Base-by-base conservation (phyloP, 129 eudicot species). In the Tanacetum coccineum region DNA sequence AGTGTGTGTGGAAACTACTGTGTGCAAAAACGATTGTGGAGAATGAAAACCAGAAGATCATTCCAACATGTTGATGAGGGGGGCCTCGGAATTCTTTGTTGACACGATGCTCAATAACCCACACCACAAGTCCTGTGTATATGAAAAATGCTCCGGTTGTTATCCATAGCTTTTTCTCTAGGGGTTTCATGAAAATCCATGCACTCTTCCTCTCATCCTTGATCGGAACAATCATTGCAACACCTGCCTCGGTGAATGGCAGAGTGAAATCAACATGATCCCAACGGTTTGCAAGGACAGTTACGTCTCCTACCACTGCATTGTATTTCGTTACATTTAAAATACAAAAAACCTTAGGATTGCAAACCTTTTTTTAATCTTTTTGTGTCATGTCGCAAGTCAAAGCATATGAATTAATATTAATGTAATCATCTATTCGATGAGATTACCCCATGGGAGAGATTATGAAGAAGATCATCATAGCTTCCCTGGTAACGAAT, bases 71-170 rank as follows among this genome's bases (percentile, higher is more conserved):
- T 47, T 47, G 14, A 12, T 9, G 52, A 47, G 52, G 3, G 4
- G 52, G 52, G 15, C 15, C 52, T 47, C 52, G 15, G 14, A 47
- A 47, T 47, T 47, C 52, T 47, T 47, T 9, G 15, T 47, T 47
- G 12, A 47, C 52, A 9, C 52, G 52, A 47, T 9, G 52, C 52
- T 58, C 63, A 7, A 58, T 17, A 58, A 58, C 9, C 63, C 44
- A 58, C 26, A 58, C 3, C 40, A 58, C 44, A 22, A 58, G 3
- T 25, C 63, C 44, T 13, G 63, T 58, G 63, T 58, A 58, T 58
- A 58, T 3, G 63, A 58, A 58, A 58, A 26, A 58, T 17, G n/a
- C 9, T 58, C 63, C 44, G 17, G 12, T 56, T 58, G 63, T 58
- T 58, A 58, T 58, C 63, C 63, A 58, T 22, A 26, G 63, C 30